Percentiles rank a stretch among this genome's conserved stretches.
These are phyloP conservation scores for Purpureocillium takamizusanense DNA, from an alignment of 2,329 filamentous ascomycete genomes.

Conservation along the genomic window DNA sequence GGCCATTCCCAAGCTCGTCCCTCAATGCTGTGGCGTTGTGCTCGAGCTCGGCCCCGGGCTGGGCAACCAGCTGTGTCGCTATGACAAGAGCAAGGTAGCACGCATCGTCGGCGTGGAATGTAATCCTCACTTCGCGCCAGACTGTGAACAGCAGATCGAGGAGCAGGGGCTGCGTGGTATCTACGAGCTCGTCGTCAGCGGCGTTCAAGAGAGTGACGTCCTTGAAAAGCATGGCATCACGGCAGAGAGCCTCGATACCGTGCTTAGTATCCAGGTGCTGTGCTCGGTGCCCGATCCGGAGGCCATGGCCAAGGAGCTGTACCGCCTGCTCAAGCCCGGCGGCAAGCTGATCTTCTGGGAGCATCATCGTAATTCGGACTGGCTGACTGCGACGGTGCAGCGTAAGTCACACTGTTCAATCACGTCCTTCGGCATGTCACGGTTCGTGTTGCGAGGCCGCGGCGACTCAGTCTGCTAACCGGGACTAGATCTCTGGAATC, in stretches of 20 bases:
- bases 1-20: neutral
- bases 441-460: no score
- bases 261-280: slow-evolving; percentile 33
- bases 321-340: slow-evolving; percentile 32
- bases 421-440: no score
- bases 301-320: slow-evolving; percentile 21
- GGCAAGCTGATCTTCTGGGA: slow-evolving; percentile 38
- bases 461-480: neutral
- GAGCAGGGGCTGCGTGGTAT: slow-evolving; percentile 20
- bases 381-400: slow-evolving; percentile 18
- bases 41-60: slow-evolving; percentile 34
- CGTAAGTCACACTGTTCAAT: slow-evolving; percentile 12
- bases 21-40: slow-evolving; percentile 18
- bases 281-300: slow-evolving; percentile 25
- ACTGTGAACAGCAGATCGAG: slow-evolving; percentile 19
- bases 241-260: slow-evolving; percentile 25
- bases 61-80: slow-evolving; percentile 33
- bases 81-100: slow-evolving; percentile 19
- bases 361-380: slow-evolving; percentile 20
- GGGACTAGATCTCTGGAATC: slow-evolving; percentile 18
- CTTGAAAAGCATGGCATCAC: slow-evolving; percentile 25
- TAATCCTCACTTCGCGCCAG: slow-evolving; percentile 22
- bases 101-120: slow-evolving; percentile 31
- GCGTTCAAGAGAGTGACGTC: slow-evolving; percentile 28
- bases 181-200: slow-evolving; percentile 26